Evolutionary conservation across 106 monocot genomes (phyloP), one percentile per base, ranked within the genome.

Genomic region (Dendrobium nobile): DNA sequence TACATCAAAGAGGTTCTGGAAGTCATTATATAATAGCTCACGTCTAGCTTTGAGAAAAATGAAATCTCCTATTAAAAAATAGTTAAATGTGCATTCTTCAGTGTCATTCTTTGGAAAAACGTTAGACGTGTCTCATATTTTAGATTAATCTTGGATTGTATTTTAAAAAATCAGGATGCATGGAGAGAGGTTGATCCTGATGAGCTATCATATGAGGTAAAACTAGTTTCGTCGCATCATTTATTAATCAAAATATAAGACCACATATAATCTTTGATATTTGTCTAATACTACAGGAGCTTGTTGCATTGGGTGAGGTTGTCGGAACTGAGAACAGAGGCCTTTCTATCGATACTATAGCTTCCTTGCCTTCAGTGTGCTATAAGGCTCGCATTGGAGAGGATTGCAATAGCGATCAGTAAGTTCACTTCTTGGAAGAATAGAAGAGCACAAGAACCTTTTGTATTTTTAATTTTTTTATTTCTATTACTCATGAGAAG

Each of bases 141-240:
- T 22, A n/a, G n/a, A 61, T 61, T 61, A n/a, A n/a, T 61, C 16
- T 37, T 37, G 7, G 70, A 70, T 70, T 70, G 51, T 51, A 51
- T 77, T 41, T 72, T 7, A 72, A 20, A 37, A 70, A 81, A 54
- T 27, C 56, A 94, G 97, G 94, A 89, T 84, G 85, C 89, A 42
- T 97, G 97, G 97, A 82, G 87, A 83, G 94, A 97, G 79, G 90
- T 92, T 83, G 97, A 97, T 89, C 94, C 94, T 54, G 97, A 97
- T 80, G 94, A 97, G 78, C 86, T 91, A 51, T 94, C 97, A 28
- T 97, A 97, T 82, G 97, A 97, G 94, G 94, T 94, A 94, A 9
- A 45, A 5, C 3, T 26, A 2, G 5, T 58, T 44, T 47, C 2
- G 9, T 73, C 7, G 6, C 1, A 44, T 70, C 70, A 70, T 28